A percentile compares a stretch with the other conserved stretches of the same genome.
These are phyloP conservation scores for Lactarius sanguifluus DNA, from an alignment of 768 basidiomycete species.

Conservation along the genomic window DNA sequence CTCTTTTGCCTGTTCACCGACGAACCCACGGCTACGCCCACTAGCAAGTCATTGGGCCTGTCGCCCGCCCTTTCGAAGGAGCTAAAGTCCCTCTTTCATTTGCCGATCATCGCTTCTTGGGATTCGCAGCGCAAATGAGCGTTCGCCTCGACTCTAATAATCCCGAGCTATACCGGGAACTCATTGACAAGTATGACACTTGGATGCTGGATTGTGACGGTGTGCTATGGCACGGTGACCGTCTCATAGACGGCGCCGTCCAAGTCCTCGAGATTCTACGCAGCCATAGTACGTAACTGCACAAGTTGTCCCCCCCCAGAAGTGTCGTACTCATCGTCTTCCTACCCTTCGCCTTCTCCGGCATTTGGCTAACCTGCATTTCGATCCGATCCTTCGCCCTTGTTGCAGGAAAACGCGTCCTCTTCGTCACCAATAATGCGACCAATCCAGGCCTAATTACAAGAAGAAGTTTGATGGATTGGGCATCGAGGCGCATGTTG, in stretches of 20 bases:
- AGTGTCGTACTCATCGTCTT: slow-evolving; percentile 13
- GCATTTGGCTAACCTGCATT: slow-evolving; percentile 16
- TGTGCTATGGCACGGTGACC: slow-evolving; percentile 87
- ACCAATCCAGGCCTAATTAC: slow-evolving; percentile 84
- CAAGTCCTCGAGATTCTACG: slow-evolving; percentile 75
- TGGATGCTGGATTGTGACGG: slow-evolving; percentile 98
- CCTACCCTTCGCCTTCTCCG: slow-evolving; percentile 16
- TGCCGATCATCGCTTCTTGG: not conserved
- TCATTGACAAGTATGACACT: slow-evolving; percentile 73
- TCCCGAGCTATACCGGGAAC: slow-evolving; percentile 37
- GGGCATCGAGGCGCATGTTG: slow-evolving; percentile 80
- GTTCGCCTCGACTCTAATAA: slow-evolving; percentile 23
- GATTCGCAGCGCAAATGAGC: slow-evolving; percentile 21
- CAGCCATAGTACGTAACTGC: slow-evolving; percentile 55
- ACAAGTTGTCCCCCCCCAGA: not conserved
- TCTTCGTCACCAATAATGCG: slow-evolving; percentile 98
- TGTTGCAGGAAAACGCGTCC: slow-evolving; percentile 51
- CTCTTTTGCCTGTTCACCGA: slow-evolving; percentile 7
- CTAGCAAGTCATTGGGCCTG: not conserved
- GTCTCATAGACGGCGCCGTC: slow-evolving; percentile 71
- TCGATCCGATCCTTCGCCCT: slow-evolving; percentile 4
- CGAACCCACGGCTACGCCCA: slow-evolving; percentile 5
- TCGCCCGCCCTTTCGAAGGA: slow-evolving; percentile 17
- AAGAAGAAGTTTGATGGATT: slow-evolving; percentile 90
- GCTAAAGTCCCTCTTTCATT: not conserved